Base-by-base conservation (phyloP, 257 asterid genomes). In the Nicotiana sylvestris region DNA sequence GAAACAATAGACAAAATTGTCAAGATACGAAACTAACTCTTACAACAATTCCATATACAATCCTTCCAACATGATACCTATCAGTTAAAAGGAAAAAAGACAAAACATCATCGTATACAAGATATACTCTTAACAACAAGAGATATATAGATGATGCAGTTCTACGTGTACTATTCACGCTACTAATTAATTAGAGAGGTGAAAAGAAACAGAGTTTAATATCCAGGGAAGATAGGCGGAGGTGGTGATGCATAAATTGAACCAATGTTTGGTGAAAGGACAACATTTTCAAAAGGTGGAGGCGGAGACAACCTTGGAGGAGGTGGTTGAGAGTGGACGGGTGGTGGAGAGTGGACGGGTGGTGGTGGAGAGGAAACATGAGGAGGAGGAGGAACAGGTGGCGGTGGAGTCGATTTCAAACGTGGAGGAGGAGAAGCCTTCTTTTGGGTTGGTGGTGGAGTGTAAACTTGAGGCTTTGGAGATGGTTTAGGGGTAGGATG, bases 241-340 rank as follows among this genome's bases (percentile, higher is more conserved):
- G 80, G 84, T 68, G 84, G 84, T 13, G 84, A 81, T 55, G 84
- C 69, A 29, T 81, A 81, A 66, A 66, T 55, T 43, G 77, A 81
- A 49, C 80, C 84, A 10, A 81, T 66, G 77, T 51, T 68, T 18
- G 58, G 80, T 60, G 84, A 80, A 29, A 68, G 84, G 56, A 67
- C 29, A 33, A 81, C n/a, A 61, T 68, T 17, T 1, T 39, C 53
- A n/a, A 81, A 81, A 25, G 78, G n/a, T 6, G 84, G 84, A 12
- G 78, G 83, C 27, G 49, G 17, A 0, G 78, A 30, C 60, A 51
- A 62, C 49, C 15, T 25, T 15, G 51, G 66, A 15, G 81, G 66
- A 2, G 81, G 78, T 5, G 65, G 65, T 58, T 12, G 12, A 6
- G 43, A 80, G 0, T 16, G 18, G 5, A 80, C n/a, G 0, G 29